Evolutionary conservation across 768 basidiomycete genomes (phyloP).

Genomic region (Amanita inopinata): DNA sequence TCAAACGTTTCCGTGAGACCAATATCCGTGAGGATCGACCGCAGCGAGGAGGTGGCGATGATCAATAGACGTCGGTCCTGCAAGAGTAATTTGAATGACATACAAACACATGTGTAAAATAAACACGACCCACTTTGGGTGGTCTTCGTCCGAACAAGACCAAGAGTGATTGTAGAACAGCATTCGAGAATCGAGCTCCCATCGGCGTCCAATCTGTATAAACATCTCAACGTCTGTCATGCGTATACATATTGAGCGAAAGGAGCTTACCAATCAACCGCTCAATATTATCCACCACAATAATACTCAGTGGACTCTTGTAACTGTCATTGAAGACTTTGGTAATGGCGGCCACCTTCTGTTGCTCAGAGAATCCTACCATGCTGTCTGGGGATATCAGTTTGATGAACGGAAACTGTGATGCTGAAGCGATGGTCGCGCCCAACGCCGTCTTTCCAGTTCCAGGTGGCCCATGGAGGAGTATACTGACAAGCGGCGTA

Average conservation of each 20-base stretch:
- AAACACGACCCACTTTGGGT: slow-evolving; percentile 64
- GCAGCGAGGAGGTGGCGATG: slow-evolving; percentile 86
- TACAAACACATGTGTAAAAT: background rate
- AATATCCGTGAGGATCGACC: slow-evolving; percentile 76
- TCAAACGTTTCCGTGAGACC: slow-evolving; percentile 88
- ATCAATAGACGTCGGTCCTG: slow-evolving; percentile 88
- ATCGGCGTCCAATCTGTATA: slow-evolving; percentile 87
- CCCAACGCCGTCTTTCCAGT: slow-evolving; percentile 94
- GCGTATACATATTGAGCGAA: background rate
- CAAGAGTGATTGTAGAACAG: slow-evolving; percentile 81
- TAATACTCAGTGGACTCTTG: slow-evolving; percentile 93
- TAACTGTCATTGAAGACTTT: slow-evolving; percentile 94
- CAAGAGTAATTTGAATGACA: slow-evolving; percentile 6
- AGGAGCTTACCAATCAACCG: slow-evolving; percentile 69
- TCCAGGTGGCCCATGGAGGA: slow-evolving; percentile 84
- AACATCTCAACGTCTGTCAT: background rate
- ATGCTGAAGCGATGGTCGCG: slow-evolving; percentile 86
- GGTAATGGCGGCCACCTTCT: slow-evolving; percentile 85
- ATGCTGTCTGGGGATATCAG: slow-evolving; percentile 92
- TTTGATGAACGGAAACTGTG: slow-evolving; percentile 97
- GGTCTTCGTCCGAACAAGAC: slow-evolving; percentile 85
- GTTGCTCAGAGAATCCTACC: slow-evolving; percentile 90
- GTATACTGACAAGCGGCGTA: slow-evolving; percentile 84
- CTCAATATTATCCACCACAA: slow-evolving; percentile 93
- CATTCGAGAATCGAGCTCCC: slow-evolving; percentile 93